Conservation (phyloP, 1,284 basidiomycete genomes). For the Cystobasidium pallidum region DNA sequence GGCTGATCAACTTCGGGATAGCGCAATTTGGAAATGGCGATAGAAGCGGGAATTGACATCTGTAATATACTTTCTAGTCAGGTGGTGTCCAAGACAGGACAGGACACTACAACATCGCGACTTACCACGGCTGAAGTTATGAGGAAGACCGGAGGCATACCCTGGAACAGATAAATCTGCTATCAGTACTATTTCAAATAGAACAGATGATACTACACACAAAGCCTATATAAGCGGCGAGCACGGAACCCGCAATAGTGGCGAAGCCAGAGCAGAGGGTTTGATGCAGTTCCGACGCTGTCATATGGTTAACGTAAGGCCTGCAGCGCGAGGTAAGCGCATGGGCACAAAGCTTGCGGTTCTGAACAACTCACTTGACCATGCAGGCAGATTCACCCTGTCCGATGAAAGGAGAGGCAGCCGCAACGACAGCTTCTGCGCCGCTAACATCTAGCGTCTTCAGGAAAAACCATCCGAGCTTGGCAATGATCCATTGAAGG, state of each 20-base stretch:
- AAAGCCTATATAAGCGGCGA: slow-evolving; percentile 74
- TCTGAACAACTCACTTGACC: slow-evolving; percentile 52
- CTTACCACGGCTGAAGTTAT: slow-evolving; percentile 48
- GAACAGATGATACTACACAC: not conserved
- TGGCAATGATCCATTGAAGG: slow-evolving; percentile 84
- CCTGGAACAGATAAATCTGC: slow-evolving; percentile 59
- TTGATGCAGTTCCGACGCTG: slow-evolving; percentile 82
- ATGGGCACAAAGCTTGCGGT: not conserved
- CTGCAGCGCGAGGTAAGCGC: slow-evolving; percentile 57
- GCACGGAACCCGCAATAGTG: slow-evolving; percentile 85
- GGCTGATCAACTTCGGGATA: slow-evolving; percentile 79
- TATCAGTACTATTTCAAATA: not conserved
- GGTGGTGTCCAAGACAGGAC: not conserved
- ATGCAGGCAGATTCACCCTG: slow-evolving; percentile 84
- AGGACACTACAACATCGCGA: not conserved
- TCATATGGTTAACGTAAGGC: slow-evolving; percentile 86
- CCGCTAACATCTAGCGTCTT: slow-evolving; percentile 75
- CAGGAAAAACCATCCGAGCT: slow-evolving; percentile 91
- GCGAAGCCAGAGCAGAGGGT: slow-evolving; percentile 90
- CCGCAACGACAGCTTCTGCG: slow-evolving; percentile 87
- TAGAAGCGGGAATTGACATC: slow-evolving; percentile 92
- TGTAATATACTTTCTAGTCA: not conserved
- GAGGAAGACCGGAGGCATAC: slow-evolving; percentile 76
- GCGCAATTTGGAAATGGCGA: slow-evolving; percentile 85
- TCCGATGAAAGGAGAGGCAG: slow-evolving; percentile 87